Base-by-base conservation (phyloP, 768 basidiomycete genomes). In the Botryobasidium botryosum region DNA sequence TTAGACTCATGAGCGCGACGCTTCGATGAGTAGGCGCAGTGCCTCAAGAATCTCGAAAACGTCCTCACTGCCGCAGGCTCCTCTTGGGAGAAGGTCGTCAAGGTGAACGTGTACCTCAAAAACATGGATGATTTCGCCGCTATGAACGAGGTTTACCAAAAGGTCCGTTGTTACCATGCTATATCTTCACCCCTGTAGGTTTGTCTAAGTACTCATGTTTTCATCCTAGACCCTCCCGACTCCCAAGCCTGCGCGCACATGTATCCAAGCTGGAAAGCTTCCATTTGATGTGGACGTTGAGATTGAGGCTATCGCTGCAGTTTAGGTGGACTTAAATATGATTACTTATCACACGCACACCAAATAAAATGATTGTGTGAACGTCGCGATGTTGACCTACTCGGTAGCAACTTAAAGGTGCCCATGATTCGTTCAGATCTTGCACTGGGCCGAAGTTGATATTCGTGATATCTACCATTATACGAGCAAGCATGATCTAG, bases 261-360 rank as follows among this genome's bases (percentile, higher is more conserved):
- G 76, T 57, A 79, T 86, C 50, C 79, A 83, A 62, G 77, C 74
- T 10, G 76, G 69, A 6, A 69, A 69, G 51, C 64, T 83, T 28
- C 79, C 79, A 0, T 66, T 67, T 52, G 77, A 79, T 48, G 78
- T 80, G 5, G 69, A 78, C 51, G 67, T 81, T 35, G 81, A 85
- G 64, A 75, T 82, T 32, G 80, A 82, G 57, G 72, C 68, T 6
- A 75, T 77, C 48, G 74, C 76, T n/a, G 58, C 68, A 26, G 36
- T 46, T 23, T 52, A 29, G n/a, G n/a, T 45, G 5, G 37, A 8
- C 8, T 20, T 8, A 10, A 20, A 39, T n/a, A 8, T 39, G 8
- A 33, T n/a, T n/a, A n/a, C n/a, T n/a, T n/a, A n/a, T n/a, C n/a
- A n/a, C n/a, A n/a, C n/a, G n/a, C n/a, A n/a, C n/a, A n/a, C n/a